These are phyloP conservation scores for Ophiostoma himal-ulmi DNA, from an alignment of 2,329 filamentous ascomycete species.

Conservation along the genomic window DNA sequence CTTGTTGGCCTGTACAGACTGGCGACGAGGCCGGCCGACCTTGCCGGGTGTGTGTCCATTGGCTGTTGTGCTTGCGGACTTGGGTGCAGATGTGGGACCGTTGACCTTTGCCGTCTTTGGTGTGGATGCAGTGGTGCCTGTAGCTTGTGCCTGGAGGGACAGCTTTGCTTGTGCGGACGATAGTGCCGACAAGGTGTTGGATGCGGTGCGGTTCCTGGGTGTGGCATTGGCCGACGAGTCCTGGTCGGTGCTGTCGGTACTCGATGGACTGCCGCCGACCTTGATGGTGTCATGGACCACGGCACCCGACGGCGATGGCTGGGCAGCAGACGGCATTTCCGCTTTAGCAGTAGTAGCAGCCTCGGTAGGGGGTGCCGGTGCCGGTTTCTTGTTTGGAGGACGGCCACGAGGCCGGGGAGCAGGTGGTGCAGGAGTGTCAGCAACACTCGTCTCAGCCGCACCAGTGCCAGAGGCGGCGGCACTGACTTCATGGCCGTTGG, in stretches of 20 bases:
- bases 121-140: neutral
- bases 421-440: neutral
- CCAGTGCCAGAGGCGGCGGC: neutral
- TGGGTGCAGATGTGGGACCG: neutral
- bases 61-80: conserved; percentile 3
- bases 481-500: conserved; percentile 7
- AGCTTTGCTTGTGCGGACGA: conserved; percentile 11
- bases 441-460: neutral
- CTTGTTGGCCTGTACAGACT: conserved; percentile 8
- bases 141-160: neutral
- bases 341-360: neutral
- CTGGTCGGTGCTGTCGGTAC: conserved; percentile 31
- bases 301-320: conserved; percentile 36
- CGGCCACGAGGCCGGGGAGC: conserved; percentile 18
- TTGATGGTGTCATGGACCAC: conserved; percentile 55
- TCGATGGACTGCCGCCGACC: conserved; percentile 42
- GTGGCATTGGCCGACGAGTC: conserved; percentile 27
- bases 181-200: neutral
- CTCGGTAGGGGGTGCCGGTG: neutral
- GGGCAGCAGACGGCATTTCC: conserved; percentile 25
- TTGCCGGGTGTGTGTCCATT: conserved; percentile 17
- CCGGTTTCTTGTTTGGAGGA: conserved; percentile 13
- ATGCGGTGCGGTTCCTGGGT: conserved; percentile 17
- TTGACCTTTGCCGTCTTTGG: conserved; percentile 8
- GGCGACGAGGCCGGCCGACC: conserved; percentile 16